Evolutionary conservation across 1,139 yeast species (phyloP), one percentile per base, ranked within the genome.

Genomic region (Pichia sp.): DNA sequence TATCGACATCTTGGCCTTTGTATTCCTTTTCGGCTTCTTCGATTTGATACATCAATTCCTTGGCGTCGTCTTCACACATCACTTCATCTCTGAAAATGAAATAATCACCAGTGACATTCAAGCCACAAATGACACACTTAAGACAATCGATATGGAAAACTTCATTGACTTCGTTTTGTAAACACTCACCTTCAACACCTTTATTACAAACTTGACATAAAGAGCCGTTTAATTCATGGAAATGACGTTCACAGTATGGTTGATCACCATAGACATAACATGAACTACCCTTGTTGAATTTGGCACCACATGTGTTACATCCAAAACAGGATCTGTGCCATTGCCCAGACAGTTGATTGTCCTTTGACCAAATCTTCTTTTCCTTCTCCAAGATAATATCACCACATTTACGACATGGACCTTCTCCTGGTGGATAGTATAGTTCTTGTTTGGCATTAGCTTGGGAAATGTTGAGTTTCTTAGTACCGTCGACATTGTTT

Each of bases 161-260:
- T 59, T 83, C 87, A 42, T 67, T 64, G 40, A 78, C 65, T 60
- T 83, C 91, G 58, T 82, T 86, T 61, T 88, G 96, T 45, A 91
- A 73, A 65, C 98, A 93, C 61, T 80, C 81, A 14, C 99, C 99
- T 66, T 93, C 97, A 46, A 93, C 88, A 18, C 96, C 96, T 5
- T 60, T 60, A 10, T 76, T 71, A 66, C 99, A 93, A 15, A 72
- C 67, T 46, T 73, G 73, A 67, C 99, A 93, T 17, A 86, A 66
- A 1, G 96, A 83, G 46, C 81, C 78, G 66, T 91, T 91, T 48
- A 78, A 71, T 49, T 71, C 69, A 64, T 93, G 98, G 68, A 87
- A 93, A 68, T 94, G 96, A 36, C 68, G 67, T 56, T 79, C 78
- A 70, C 99, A 93, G 66, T 81, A 88, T 14, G 98, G 96, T 51